phyloP scores from a whole-genome alignment of 176 grass and related monocot species.

The Pontederia paniculata region DNA sequence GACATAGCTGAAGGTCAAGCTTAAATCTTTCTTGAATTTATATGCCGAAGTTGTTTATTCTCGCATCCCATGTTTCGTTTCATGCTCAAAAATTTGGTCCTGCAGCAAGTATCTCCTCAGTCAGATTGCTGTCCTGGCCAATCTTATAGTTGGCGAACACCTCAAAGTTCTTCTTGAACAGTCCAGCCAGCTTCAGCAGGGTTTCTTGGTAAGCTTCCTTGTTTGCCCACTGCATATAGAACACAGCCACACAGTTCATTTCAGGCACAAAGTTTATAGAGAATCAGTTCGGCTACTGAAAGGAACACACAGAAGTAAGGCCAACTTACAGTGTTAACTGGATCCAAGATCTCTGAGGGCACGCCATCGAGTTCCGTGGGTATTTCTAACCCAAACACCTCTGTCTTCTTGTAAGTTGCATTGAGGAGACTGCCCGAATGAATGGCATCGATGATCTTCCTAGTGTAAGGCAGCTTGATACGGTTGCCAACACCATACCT shows the following conservation, averaged over 20 bases:
- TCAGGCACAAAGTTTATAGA: background rate
- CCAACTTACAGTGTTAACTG: slow-evolving; percentile 74
- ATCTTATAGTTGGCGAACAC: slow-evolving; percentile 89
- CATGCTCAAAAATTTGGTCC: slow-evolving; percentile 69
- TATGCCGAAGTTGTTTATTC: too few relatives aligned
- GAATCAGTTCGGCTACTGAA: background rate
- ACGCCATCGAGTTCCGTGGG: slow-evolving; percentile 61
- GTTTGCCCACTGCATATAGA: slow-evolving; percentile 53
- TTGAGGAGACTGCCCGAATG: slow-evolving; percentile 84
- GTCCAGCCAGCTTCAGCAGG: slow-evolving; percentile 68
- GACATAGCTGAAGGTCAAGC: too few relatives aligned
- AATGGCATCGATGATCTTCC: slow-evolving; percentile 98
- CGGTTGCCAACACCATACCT: slow-evolving; percentile 96
- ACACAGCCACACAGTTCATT: background rate
- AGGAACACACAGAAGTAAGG: background rate
- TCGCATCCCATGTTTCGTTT: background rate
- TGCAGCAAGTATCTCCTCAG: slow-evolving; percentile 86
- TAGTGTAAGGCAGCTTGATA: slow-evolving; percentile 70
- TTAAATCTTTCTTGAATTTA: too few relatives aligned
- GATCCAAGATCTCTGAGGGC: slow-evolving; percentile 88
- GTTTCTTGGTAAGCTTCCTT: slow-evolving; percentile 73
- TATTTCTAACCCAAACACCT: slow-evolving; percentile 92
- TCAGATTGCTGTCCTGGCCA: slow-evolving; percentile 50
- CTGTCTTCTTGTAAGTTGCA: slow-evolving; percentile 67
- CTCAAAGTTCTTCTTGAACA: slow-evolving; percentile 98